These are phyloP conservation scores for Talaromyces sp. DNA, from an alignment of 2,329 filamentous ascomycete genomes.

Conservation along the genomic window DNA sequence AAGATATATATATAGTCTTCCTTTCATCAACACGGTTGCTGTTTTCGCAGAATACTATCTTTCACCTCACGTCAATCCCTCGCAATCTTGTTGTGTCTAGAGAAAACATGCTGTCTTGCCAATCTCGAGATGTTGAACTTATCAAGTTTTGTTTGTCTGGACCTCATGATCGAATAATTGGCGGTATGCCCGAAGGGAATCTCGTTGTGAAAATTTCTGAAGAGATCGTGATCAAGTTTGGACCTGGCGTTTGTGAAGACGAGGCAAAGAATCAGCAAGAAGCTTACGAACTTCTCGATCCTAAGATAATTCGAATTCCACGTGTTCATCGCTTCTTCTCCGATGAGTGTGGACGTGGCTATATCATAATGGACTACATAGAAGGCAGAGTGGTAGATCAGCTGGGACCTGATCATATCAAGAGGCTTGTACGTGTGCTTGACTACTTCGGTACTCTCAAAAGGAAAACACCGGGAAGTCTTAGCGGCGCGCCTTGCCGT, in stretches of 20 bases:
- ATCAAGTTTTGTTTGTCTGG: background rate
- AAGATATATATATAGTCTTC: too few relatives aligned
- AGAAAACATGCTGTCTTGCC: background rate
- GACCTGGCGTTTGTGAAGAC: background rate
- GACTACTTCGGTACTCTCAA: background rate
- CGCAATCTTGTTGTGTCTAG: too few relatives aligned
- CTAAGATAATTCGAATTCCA: background rate
- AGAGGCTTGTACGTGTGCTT: background rate
- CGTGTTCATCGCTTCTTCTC: constrained; percentile 1
- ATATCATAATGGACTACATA: constrained; percentile 4
- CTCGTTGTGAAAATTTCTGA: background rate
- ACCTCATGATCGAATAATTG: background rate
- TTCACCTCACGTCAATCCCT: too few relatives aligned
- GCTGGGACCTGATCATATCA: background rate
- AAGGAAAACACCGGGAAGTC: background rate
- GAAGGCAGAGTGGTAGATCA: background rate
- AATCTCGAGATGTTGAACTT: background rate
- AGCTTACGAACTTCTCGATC: background rate
- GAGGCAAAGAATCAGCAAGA: background rate
- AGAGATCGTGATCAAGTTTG: background rate
- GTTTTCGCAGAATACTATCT: too few relatives aligned
- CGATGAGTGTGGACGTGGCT: background rate
- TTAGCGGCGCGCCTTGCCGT: background rate
- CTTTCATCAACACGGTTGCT: too few relatives aligned
- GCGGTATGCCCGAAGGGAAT: background rate